Evolutionary conservation across 2,329 filamentous ascomycete species (phyloP).

Genomic region (Fusarium odoratissimum): DNA sequence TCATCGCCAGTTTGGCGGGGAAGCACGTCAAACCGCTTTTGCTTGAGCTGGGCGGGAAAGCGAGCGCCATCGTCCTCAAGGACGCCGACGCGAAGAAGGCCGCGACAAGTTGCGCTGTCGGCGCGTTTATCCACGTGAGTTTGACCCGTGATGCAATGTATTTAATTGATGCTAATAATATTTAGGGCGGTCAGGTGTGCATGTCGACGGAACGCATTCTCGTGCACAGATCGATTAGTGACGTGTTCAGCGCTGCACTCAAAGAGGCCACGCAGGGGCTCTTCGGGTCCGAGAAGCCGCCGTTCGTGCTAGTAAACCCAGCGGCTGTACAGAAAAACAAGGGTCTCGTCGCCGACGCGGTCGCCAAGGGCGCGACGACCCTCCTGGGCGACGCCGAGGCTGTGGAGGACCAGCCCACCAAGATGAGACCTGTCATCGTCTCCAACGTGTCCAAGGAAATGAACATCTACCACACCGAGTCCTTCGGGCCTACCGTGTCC

Average conservation of each 20-base stretch:
- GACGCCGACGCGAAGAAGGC: conserved; percentile 82
- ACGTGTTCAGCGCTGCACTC: not conserved
- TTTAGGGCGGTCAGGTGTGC: conserved; percentile 75
- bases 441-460: not conserved
- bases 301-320: not conserved
- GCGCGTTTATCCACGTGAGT: conserved; percentile 21
- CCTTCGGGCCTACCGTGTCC: conserved; percentile 68
- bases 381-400: not conserved
- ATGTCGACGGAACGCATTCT: conserved; percentile 75
- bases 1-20: conserved; percentile 76
- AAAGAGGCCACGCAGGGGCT: not conserved
- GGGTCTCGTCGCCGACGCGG: not conserved
- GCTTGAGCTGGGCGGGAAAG: conserved; percentile 86
- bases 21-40: conserved; percentile 81
- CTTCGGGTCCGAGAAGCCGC: not conserved
- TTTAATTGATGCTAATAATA: not conserved
- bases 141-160: not conserved
- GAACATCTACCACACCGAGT: conserved; percentile 18
- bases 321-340: not conserved
- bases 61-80: conserved; percentile 78
- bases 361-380: not conserved
- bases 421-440: not conserved
- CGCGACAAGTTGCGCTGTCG: conserved; percentile 67
- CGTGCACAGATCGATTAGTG: not conserved
- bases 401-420: not conserved